A percentile compares a stretch with the other conserved stretches of the same genome.
phyloP scores from a whole-genome alignment of 2,329 filamentous ascomycete genomes.

The Rhinocladiella similis region DNA sequence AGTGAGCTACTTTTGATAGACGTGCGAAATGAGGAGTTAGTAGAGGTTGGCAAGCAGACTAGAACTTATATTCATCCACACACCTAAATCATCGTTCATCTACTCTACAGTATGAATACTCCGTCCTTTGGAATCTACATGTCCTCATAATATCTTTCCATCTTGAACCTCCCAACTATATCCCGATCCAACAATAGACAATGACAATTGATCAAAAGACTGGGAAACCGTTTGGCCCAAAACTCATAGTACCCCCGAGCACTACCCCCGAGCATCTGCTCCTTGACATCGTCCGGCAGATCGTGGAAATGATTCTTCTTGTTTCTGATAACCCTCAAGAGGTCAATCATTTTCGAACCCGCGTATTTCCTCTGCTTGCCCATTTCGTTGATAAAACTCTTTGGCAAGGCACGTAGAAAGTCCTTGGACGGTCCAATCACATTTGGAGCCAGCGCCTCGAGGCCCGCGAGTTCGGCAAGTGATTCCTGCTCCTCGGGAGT shows the following conservation, averaged over 20 bases:
- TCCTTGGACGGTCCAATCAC: slow-evolving; percentile 54
- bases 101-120: background rate
- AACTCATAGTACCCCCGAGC: slow-evolving; percentile 68
- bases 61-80: too few species aligned
- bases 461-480: slow-evolving; percentile 43
- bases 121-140: background rate
- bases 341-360: slow-evolving; percentile 76
- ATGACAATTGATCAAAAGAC: slow-evolving; percentile 76
- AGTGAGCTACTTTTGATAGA: too few species aligned
- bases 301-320: slow-evolving; percentile 99
- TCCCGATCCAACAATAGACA: slow-evolving; percentile 67
- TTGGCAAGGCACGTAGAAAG: slow-evolving; percentile 74
- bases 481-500: slow-evolving; percentile 21
- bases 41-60: too few species aligned
- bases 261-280: slow-evolving; percentile 52
- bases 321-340: slow-evolving; percentile 85
- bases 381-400: slow-evolving; percentile 81
- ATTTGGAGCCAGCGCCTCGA: slow-evolving; percentile 55
- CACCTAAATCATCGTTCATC: background rate
- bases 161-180: slow-evolving; percentile 61
- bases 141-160: slow-evolving; percentile 64
- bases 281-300: slow-evolving; percentile 78
- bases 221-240: slow-evolving; percentile 79
- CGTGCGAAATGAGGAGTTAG: too few species aligned
- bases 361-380: slow-evolving; percentile 96